Percentiles rank a stretch among this genome's conserved stretches.
phyloP scores from a whole-genome alignment of 805 yeast genomes.

The Wickerhamiella musiphila region DNA sequence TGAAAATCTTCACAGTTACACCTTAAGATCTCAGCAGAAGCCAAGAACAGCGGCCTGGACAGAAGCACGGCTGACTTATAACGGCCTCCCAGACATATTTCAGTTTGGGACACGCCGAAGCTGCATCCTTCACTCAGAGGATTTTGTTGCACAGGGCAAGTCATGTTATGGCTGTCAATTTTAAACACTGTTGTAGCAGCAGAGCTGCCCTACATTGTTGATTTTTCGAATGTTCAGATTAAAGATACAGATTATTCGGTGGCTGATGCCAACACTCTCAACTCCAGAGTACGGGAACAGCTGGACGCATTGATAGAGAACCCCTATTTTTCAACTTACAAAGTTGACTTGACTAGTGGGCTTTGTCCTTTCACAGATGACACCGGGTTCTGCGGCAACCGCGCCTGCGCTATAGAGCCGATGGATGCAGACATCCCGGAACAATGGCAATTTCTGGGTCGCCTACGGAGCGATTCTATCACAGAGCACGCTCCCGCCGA shows the following conservation, averaged over 20 bases:
- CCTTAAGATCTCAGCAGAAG: too few relatives aligned
- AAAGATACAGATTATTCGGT: conserved; percentile 14
- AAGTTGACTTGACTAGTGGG: conserved; percentile 50
- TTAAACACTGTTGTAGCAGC: not conserved
- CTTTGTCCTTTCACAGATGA: conserved; percentile 76
- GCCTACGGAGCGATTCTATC: conserved; percentile 24
- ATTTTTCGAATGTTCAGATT: conserved; percentile 6
- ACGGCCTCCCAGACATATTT: too few relatives aligned
- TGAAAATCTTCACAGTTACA: too few relatives aligned
- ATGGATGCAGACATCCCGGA: conserved; percentile 61
- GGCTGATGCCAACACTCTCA: conserved; percentile 34
- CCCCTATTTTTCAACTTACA: conserved; percentile 76
- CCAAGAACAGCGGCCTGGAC: too few relatives aligned
- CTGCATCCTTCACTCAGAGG: too few relatives aligned
- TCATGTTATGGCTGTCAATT: too few relatives aligned
- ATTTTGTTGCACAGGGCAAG: too few relatives aligned
- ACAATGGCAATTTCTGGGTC: conserved; percentile 51
- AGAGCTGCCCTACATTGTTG: conserved; percentile 1
- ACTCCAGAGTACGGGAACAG: conserved; percentile 34
- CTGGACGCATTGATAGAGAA: conserved; percentile 44
- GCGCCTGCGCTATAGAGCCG: conserved; percentile 80
- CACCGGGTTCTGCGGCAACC: conserved; percentile 66
- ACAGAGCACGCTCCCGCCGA: conserved; percentile 16
- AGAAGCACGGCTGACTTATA: too few relatives aligned
- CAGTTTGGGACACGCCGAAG: too few relatives aligned